Base-by-base conservation (phyloP, 306 rosid species). In the Elaeagnus macrophylla region DNA sequence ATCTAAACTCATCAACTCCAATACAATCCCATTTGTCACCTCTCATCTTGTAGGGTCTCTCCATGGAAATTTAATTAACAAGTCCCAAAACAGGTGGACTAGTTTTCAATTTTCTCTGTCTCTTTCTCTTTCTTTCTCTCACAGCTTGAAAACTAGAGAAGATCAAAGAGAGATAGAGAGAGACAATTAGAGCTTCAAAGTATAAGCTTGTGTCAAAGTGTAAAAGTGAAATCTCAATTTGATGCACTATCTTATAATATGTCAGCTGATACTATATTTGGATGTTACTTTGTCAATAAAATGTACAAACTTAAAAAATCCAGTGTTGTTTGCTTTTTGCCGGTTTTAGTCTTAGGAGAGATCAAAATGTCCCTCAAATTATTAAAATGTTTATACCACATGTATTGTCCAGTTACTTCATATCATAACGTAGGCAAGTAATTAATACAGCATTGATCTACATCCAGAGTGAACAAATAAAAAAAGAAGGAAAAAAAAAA, bases 201-300 rank as follows among this genome's bases (percentile, higher is more conserved):
- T 25, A 25, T 25, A 1, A 25, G 32, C n/a, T n/a, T n/a, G n/a
- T 25, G 32, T 2, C 32, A 25, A 25, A 25, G 32, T 25, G 32
- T 5, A 25, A 25, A 25, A 25, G 32, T 25, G 32, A 25, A 25
- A 25, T 25, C 32, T 5, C 32, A 2, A 25, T 25, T 0, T 25
- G 32, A 25, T 25, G 32, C 32, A 25, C 32, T 6, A 5, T 42
- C n/a, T 42, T 10, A 9, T 5, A n/a, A 62, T n/a, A 78, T 66
- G 75, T 75, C 77, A 68, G 39, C 57, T 59, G 83, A 59, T 76
- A 51, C 83, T 68, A 74, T 78, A 62, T 71, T 66, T 71, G 79
- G 85, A 68, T 54, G 51, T 67, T 67, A 62, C 78, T 73, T 78
- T 17, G 69, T 67, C 68, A 76, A 70, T 60, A 37, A 67, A 85